Conservation (phyloP, 2,329 filamentous ascomycete species). For the Ceratocystis destructans region DNA sequence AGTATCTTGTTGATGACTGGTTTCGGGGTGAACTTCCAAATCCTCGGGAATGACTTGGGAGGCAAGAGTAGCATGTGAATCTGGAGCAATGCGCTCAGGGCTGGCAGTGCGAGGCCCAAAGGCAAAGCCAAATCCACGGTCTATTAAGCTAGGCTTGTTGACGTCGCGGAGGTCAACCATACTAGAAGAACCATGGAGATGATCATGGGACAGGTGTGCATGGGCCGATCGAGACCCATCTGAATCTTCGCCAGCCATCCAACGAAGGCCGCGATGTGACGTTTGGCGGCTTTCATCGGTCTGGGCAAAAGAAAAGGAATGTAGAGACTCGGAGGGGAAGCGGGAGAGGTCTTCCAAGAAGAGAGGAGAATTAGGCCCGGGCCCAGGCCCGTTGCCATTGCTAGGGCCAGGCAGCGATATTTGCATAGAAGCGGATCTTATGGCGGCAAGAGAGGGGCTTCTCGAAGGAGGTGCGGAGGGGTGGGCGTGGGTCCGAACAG, state of each 20-base stretch:
- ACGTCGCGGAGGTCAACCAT: slow-evolving; percentile 15
- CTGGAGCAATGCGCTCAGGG: slow-evolving; percentile 9
- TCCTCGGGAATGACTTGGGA: slow-evolving; percentile 17
- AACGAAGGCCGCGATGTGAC: slow-evolving; percentile 44
- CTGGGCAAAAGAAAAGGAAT: slow-evolving; percentile 96
- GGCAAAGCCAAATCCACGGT: slow-evolving; percentile 10
- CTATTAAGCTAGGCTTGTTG: slow-evolving; percentile 1
- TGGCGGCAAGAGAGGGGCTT: slow-evolving; percentile 43
- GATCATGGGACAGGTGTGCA: slow-evolving; percentile 83
- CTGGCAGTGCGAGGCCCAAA: slow-evolving; percentile 16
- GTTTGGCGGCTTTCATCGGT: slow-evolving; percentile 90
- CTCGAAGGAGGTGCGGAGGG: slow-evolving; percentile 52
- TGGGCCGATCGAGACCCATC: slow-evolving; percentile 36
- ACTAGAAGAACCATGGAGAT: slow-evolving; percentile 70
- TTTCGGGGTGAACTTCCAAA: not conserved
- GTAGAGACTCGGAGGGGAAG: slow-evolving; percentile 89
- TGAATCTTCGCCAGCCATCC: slow-evolving; percentile 77
- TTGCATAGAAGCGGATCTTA: slow-evolving; percentile 58
- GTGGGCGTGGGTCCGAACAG: slow-evolving; percentile 49
- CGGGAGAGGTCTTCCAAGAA: slow-evolving; percentile 80
- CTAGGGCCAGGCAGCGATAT: slow-evolving; percentile 47
- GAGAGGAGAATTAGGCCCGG: slow-evolving; percentile 50
- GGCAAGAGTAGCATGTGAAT: slow-evolving; percentile 7
- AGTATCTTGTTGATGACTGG: not conserved
- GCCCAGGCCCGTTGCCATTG: not conserved